A percentile compares a stretch with the other conserved stretches of the same genome.
Evolutionary conservation across 2,329 filamentous ascomycete species (phyloP).

Genomic region (Diaporthe humulicola): DNA sequence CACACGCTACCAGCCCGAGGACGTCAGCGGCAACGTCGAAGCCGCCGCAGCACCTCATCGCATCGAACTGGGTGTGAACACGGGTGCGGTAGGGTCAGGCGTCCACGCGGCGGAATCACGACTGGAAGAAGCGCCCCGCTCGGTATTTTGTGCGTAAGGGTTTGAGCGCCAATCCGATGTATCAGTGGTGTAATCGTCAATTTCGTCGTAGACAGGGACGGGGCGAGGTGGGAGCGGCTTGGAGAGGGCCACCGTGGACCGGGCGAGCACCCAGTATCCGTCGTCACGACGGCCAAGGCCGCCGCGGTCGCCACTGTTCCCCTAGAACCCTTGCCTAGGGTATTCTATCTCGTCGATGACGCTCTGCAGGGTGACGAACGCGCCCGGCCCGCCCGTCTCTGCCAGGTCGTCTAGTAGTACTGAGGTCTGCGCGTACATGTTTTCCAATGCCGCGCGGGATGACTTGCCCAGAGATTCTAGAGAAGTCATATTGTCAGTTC

Average conservation of each 20-base stretch:
- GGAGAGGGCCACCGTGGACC: background rate
- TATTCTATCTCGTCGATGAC: slow-evolving; percentile 62
- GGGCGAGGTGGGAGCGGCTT: background rate
- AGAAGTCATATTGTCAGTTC: slow-evolving; percentile 35
- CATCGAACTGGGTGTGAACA: background rate
- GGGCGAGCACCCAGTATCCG: background rate
- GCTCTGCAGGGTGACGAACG: slow-evolving; percentile 78
- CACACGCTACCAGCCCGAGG: background rate
- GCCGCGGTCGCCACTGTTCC: background rate
- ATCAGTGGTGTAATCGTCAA: background rate
- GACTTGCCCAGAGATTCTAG: slow-evolving; percentile 91
- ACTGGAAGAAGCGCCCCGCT: background rate
- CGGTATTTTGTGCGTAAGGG: background rate
- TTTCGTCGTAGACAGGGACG: background rate
- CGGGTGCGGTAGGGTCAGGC: slow-evolving; percentile 2
- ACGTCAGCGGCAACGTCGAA: background rate
- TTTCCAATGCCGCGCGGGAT: slow-evolving; percentile 86
- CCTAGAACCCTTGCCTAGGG: slow-evolving; percentile 51
- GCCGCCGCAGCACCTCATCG: background rate
- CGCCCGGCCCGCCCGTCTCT: slow-evolving; percentile 82
- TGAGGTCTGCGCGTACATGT: slow-evolving; percentile 86
- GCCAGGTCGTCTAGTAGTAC: slow-evolving; percentile 87
- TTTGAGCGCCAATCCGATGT: too few species aligned
- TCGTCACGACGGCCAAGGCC: background rate
- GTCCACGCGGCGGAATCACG: background rate